phyloP scores from a whole-genome alignment of 768 basidiomycete species.

The Chlorophyllum brunneum region DNA sequence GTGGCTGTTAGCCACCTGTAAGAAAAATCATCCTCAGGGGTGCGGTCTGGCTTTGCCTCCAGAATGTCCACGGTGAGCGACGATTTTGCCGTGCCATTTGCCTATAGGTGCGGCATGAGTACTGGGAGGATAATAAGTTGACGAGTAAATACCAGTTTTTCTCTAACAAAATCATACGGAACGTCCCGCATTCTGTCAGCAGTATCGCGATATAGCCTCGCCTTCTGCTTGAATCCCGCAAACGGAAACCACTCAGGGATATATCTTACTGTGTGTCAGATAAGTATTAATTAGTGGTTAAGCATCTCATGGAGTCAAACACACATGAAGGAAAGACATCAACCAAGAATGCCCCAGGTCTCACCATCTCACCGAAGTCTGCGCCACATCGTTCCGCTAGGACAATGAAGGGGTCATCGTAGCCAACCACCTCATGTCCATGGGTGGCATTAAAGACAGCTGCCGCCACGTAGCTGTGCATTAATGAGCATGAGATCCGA shows the following conservation, averaged over 20 bases:
- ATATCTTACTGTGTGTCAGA: slow-evolving; percentile 13
- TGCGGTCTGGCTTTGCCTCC: slow-evolving; percentile 6
- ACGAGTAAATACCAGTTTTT: slow-evolving; percentile 4
- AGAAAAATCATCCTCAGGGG: slow-evolving; percentile 10
- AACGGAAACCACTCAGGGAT: slow-evolving; percentile 33
- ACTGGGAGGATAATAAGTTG: background rate
- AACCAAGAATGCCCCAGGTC: slow-evolving; percentile 16
- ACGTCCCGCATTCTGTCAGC: slow-evolving; percentile 11
- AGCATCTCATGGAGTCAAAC: background rate
- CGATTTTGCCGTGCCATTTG: slow-evolving; percentile 6
- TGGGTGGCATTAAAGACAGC: slow-evolving; percentile 6
- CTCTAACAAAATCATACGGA: slow-evolving; percentile 10
- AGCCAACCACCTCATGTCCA: slow-evolving; percentile 5
- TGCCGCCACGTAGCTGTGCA: slow-evolving; percentile 9
- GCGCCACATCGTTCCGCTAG: slow-evolving; percentile 9
- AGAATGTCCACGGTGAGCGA: slow-evolving; percentile 12
- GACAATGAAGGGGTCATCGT: slow-evolving; percentile 9
- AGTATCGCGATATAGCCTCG: slow-evolving; percentile 17
- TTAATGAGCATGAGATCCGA: background rate
- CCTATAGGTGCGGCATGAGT: background rate
- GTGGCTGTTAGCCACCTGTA: slow-evolving; percentile 12
- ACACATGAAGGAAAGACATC: slow-evolving; percentile 12
- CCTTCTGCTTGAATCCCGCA: slow-evolving; percentile 23
- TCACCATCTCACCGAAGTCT: slow-evolving; percentile 8
- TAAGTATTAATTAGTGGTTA: background rate